phyloP scores from a whole-genome alignment of 192 early-diverging fungal species.

The Coemansia sp. region DNA sequence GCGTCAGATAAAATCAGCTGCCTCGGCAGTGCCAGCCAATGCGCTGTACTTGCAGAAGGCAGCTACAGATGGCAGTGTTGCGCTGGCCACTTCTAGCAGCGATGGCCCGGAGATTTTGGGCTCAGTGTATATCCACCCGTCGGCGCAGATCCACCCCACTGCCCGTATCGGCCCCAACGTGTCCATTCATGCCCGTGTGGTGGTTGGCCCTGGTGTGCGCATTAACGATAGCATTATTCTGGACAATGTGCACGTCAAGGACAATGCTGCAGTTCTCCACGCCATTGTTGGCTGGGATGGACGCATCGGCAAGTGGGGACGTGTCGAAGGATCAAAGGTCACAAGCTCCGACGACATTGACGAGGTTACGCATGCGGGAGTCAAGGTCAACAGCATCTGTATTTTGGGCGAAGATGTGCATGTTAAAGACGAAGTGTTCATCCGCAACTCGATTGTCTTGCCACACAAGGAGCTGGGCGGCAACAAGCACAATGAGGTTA shows the following conservation, averaged over 20 bases:
- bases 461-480: constrained; percentile 94
- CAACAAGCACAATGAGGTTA: constrained; percentile 89
- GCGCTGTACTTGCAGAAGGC: constrained; percentile 87
- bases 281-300: constrained; percentile 92
- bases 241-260: constrained; percentile 89
- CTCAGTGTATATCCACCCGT: constrained; percentile 93
- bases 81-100: constrained; percentile 30
- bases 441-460: constrained; percentile 95
- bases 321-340: constrained; percentile 84
- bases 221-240: constrained; percentile 91
- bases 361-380: constrained; percentile 79
- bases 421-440: constrained; percentile 89
- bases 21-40: constrained; percentile 92
- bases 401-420: constrained; percentile 91
- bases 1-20: constrained; percentile 95
- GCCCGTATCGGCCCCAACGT: constrained; percentile 97
- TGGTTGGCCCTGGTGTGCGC: constrained; percentile 88
- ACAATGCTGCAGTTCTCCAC: constrained; percentile 82
- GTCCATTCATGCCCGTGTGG: constrained; percentile 84
- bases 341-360: constrained; percentile 62
- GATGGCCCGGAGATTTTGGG: constrained; percentile 77
- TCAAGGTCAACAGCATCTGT: constrained; percentile 88
- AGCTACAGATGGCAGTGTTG: constrained; percentile 61
- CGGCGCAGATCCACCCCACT: constrained; percentile 86
- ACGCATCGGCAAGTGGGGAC: constrained; percentile 89